Evolutionary conservation across 345 rosid species (phyloP).

Genomic region (Eucalyptus rudis): DNA sequence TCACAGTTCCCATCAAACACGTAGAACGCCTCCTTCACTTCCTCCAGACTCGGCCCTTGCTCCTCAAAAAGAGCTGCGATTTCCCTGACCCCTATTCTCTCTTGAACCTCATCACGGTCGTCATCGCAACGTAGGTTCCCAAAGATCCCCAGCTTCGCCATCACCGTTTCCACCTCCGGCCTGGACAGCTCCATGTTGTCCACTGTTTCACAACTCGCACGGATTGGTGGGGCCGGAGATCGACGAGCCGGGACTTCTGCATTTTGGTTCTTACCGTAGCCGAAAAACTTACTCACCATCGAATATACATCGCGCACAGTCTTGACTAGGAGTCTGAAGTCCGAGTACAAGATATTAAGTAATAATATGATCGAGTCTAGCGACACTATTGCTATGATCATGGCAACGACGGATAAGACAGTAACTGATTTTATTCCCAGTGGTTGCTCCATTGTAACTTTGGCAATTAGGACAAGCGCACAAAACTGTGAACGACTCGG

Average conservation of each 20-base stretch:
- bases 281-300: background rate
- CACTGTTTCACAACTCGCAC: background rate
- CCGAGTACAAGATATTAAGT: slow-evolving; percentile 8
- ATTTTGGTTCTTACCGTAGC: background rate
- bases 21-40: slow-evolving; percentile 33
- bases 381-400: slow-evolving; percentile 1
- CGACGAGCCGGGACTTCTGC: background rate
- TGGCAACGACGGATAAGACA: background rate
- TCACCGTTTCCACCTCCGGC: slow-evolving; percentile 17
- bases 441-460: background rate
- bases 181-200: background rate
- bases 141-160: slow-evolving; percentile 7
- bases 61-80: slow-evolving; percentile 23
- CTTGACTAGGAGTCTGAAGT: slow-evolving; percentile 1
- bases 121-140: background rate
- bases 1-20: slow-evolving; percentile 51
- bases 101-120: background rate
- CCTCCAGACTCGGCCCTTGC: slow-evolving; percentile 24
- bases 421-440: background rate
- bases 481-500: background rate
- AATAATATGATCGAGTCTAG: slow-evolving; percentile 5
- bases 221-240: background rate
- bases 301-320: background rate
- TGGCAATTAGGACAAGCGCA: background rate
- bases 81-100: slow-evolving; percentile 5